Base-by-base conservation (phyloP, 495 filamentous ascomycete genomes). In the Trichoderma erinaceum region DNA sequence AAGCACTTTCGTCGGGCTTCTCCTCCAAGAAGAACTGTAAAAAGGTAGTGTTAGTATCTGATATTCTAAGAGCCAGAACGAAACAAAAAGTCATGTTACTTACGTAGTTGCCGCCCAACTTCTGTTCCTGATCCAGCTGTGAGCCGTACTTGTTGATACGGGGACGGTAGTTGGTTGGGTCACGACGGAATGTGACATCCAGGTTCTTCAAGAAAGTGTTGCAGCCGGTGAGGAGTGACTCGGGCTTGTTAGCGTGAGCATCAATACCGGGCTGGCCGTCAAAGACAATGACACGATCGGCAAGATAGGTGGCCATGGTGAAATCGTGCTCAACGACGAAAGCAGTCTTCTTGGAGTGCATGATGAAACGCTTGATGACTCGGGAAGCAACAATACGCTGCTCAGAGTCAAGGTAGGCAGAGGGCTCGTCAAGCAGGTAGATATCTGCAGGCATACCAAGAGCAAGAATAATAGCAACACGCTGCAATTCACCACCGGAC, bases 311-410 rank as follows among this genome's bases (percentile, higher is more conserved):
- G 38, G 92, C 93, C 95, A 98, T 98, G 83, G 97, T 98, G 82
- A 99, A 98, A 87, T 99, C 96, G 89, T 99, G 95, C 87, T 99
- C 95, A 73, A 98, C 95, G 70, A 99, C 87, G 78, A 99, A 98
- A 44, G 96, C 95, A 0, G 95, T 98, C 85, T 98, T 98, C 89
- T 99, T 98, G 68, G 92, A 87, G 84, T 98, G 93, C 95, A 98
- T 99, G 73, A 99, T 97, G 86, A 97, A 99, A 69, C 95, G 89
- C 84, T 99, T 99, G 82, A 99, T 99, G 72, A 98, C 95, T 75
- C 93, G 87, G 64, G 92, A 90, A 69, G 94, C 95, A 69, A 98
- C 87, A 71, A 99, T 97, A 90, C 95, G 93, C 81, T 99, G 95
- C 78, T 99, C 96, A 50, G 96, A 97, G 78, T 99, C 95, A 46